Conservation (phyloP, 2,329 filamentous ascomycete genomes). For the Pseudopithomyces maydicus region DNA sequence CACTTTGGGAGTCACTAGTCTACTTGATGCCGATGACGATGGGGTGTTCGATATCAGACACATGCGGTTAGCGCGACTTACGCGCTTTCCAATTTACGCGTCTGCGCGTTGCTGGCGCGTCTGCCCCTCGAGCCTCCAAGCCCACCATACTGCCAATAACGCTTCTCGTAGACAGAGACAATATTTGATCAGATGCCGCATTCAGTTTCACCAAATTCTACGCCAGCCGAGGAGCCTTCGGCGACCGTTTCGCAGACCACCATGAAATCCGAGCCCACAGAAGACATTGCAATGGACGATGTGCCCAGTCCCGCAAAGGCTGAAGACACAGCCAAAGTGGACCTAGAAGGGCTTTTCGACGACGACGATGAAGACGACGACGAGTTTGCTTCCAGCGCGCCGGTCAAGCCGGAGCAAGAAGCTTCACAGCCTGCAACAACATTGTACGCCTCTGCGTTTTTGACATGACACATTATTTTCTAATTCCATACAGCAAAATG, state of each 20-base stretch:
- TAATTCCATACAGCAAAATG: constrained; percentile 32
- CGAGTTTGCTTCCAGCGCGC: constrained; percentile 63
- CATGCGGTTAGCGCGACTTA: background rate
- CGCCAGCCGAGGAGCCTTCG: constrained; percentile 45
- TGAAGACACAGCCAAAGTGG: constrained; percentile 38
- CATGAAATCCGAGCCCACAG: constrained; percentile 27
- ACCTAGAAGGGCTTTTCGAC: constrained; percentile 65
- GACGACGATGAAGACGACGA: constrained; percentile 59
- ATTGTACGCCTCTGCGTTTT: constrained; percentile 34
- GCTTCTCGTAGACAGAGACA: background rate
- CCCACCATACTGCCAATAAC: background rate
- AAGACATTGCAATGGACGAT: constrained; percentile 40
- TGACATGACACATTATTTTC: constrained; percentile 12
- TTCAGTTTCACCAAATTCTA: constrained; percentile 48
- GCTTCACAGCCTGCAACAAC: constrained; percentile 43
- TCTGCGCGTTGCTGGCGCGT: constrained; percentile 5
- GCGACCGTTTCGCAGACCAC: constrained; percentile 46
- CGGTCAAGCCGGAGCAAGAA: constrained; percentile 50
- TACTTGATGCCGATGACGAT: constrained; percentile 16
- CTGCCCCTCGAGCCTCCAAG: background rate
- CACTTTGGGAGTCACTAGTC: no score
- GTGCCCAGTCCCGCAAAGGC: constrained; percentile 29
- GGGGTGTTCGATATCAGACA: background rate
- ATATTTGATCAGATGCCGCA: constrained; percentile 49
- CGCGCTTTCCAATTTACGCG: constrained; percentile 1